Conservation (phyloP, 257 asterid species). For the Lavandula angustifolia region DNA sequence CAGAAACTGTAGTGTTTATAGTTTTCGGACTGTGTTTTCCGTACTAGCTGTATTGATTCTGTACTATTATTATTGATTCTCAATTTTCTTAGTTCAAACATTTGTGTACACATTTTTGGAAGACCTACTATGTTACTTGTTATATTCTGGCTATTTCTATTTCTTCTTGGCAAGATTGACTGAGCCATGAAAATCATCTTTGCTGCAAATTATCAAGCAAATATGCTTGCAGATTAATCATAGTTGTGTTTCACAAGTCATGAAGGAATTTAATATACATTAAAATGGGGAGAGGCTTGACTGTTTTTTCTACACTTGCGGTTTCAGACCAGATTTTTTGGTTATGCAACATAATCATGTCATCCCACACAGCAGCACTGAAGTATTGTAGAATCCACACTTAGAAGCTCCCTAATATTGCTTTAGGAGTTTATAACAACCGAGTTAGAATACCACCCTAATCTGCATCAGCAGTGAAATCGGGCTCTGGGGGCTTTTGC, state of each 20-base stretch:
- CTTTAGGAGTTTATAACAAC: background rate
- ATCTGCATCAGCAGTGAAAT: slow-evolving; percentile 88
- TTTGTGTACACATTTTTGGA: slow-evolving; percentile 35
- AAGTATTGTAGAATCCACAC: slow-evolving; percentile 39
- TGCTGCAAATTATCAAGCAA: too few relatives aligned
- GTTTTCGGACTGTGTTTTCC: slow-evolving; percentile 25
- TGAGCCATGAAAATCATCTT: background rate
- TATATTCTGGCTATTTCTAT: background rate
- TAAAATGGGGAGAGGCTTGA: background rate
- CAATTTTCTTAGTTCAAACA: slow-evolving; percentile 14
- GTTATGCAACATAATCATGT: background rate
- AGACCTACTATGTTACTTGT: slow-evolving; percentile 23
- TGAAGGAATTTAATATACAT: slow-evolving; percentile 20
- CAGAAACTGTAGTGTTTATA: slow-evolving; percentile 22
- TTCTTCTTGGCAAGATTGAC: background rate
- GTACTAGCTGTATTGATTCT: slow-evolving; percentile 27
- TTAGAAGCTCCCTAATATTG: too few relatives aligned
- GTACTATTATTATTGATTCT: slow-evolving; percentile 28
- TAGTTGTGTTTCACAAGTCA: background rate
- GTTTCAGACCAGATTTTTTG: slow-evolving; percentile 23
- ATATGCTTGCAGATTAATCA: slow-evolving; percentile 5
- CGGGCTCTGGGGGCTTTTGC: slow-evolving; percentile 94
- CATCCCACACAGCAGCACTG: slow-evolving; percentile 21
- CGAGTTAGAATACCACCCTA: slow-evolving; percentile 30
- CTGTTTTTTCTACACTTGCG: slow-evolving; percentile 28